Conservation (phyloP, 768 basidiomycete genomes). For the Suillus variegatus region DNA sequence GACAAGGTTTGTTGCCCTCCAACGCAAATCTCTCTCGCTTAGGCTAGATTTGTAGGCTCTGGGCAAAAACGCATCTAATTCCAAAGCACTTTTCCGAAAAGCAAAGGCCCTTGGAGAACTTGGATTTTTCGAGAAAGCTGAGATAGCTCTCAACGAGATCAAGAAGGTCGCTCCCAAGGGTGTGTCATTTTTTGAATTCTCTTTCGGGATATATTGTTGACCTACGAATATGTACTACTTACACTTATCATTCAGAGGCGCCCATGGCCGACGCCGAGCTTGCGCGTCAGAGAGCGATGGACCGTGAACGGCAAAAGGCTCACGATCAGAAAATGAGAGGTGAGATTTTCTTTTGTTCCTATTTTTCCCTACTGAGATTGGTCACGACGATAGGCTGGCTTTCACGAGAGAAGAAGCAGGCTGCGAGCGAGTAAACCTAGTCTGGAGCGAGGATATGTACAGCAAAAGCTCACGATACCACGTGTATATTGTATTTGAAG, state of each 20-base stretch:
- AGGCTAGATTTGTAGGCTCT: constrained; percentile 52
- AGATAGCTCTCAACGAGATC: constrained; percentile 63
- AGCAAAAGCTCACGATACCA: constrained; percentile 22
- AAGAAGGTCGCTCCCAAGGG: constrained; percentile 65
- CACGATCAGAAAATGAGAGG: constrained; percentile 79
- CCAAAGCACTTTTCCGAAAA: constrained; percentile 80
- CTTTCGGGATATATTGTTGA: background rate
- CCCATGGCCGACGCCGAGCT: constrained; percentile 65
- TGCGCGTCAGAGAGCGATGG: constrained; percentile 55
- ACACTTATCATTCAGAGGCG: constrained; percentile 43
- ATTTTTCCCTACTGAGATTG: constrained; percentile 3
- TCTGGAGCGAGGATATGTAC: background rate
- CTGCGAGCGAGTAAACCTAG: background rate
- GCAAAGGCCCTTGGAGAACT: constrained; percentile 76
- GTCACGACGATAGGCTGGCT: constrained; percentile 28
- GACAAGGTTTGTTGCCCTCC: constrained; percentile 54
- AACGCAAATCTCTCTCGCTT: background rate
- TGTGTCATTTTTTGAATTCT: constrained; percentile 21
- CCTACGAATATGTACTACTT: background rate
- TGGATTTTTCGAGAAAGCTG: constrained; percentile 75
- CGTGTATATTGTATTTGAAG: constrained; percentile 7
- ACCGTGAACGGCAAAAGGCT: constrained; percentile 65
- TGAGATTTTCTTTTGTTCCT: constrained; percentile 22
- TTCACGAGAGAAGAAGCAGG: constrained; percentile 32
- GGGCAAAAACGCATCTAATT: constrained; percentile 71